phyloP scores from a whole-genome alignment of 768 basidiomycete species.

The Lactifluus volemus region DNA sequence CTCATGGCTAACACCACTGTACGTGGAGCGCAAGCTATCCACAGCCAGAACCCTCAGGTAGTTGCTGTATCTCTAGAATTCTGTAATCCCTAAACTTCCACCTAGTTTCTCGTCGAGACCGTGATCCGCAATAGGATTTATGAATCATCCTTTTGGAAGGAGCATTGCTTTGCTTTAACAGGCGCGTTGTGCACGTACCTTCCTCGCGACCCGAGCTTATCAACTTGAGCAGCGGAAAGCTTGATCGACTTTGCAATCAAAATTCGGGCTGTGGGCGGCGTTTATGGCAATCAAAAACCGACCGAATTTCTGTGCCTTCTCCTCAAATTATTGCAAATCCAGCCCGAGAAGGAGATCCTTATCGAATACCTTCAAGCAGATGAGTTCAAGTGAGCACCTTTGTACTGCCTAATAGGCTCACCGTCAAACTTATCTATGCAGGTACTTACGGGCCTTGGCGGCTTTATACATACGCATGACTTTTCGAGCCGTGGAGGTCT shows the following conservation, averaged over 20 bases:
- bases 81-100: slow-evolving; percentile 20
- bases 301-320: slow-evolving; percentile 91
- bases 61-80: not conserved
- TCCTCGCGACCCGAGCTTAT: not conserved
- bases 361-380: slow-evolving; percentile 93
- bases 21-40: slow-evolving; percentile 78
- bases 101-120: slow-evolving; percentile 87
- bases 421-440: slow-evolving; percentile 25
- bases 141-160: slow-evolving; percentile 94
- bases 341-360: slow-evolving; percentile 95
- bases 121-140: slow-evolving; percentile 95
- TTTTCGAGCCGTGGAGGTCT: slow-evolving; percentile 83
- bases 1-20: slow-evolving; percentile 91
- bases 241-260: slow-evolving; percentile 91
- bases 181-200: slow-evolving; percentile 37
- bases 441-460: slow-evolving; percentile 89
- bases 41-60: slow-evolving; percentile 96
- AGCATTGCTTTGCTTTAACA: slow-evolving; percentile 95
- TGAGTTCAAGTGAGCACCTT: slow-evolving; percentile 82
- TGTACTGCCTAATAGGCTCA: not conserved
- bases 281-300: slow-evolving; percentile 90
- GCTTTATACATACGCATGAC: slow-evolving; percentile 94
- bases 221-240: slow-evolving; percentile 56
- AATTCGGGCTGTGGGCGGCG: slow-evolving; percentile 78
- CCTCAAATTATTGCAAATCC: slow-evolving; percentile 91